Conservation (phyloP, 768 basidiomycete species). For the Polyporus arcularius region DNA sequence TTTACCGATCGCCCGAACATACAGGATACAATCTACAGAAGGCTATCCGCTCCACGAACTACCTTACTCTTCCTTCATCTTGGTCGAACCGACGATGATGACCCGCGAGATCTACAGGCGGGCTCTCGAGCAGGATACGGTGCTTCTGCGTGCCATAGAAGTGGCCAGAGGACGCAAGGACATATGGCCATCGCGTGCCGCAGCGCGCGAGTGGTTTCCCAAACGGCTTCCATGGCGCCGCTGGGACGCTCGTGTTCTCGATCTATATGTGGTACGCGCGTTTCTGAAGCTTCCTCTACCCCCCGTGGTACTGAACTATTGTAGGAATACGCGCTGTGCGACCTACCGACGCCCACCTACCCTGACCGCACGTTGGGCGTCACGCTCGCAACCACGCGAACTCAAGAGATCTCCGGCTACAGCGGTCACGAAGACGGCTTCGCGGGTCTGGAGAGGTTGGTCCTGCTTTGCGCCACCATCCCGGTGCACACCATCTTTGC, state of each 20-base stretch:
- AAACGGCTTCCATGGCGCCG: slow-evolving; percentile 9
- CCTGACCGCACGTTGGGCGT: slow-evolving; percentile 25
- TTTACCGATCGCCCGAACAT: neutral
- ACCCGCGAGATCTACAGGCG: neutral
- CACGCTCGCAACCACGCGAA: slow-evolving; percentile 22
- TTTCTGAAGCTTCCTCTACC: neutral
- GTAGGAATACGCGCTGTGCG: slow-evolving; percentile 13
- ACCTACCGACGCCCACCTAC: slow-evolving; percentile 25
- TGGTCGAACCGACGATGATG: slow-evolving; percentile 18
- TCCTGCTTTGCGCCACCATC: slow-evolving; percentile 11
- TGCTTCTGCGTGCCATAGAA: neutral
- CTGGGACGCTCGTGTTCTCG: slow-evolving; percentile 8
- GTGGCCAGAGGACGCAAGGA: neutral
- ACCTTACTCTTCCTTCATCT: slow-evolving; percentile 10
- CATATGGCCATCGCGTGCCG: slow-evolving; percentile 2
- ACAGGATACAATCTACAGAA: neutral
- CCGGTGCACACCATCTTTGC: slow-evolving; percentile 25
- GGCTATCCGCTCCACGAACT: neutral
- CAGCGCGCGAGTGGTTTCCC: slow-evolving; percentile 2
- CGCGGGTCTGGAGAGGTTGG: neutral
- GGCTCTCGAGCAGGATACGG: neutral
- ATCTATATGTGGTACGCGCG: slow-evolving; percentile 4
- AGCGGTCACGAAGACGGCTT: slow-evolving; percentile 13
- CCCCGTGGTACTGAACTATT: neutral
- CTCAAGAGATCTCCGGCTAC: slow-evolving; percentile 23